phyloP scores from a whole-genome alignment of 345 rosid genomes.

The Pseudoturritis turrita region DNA sequence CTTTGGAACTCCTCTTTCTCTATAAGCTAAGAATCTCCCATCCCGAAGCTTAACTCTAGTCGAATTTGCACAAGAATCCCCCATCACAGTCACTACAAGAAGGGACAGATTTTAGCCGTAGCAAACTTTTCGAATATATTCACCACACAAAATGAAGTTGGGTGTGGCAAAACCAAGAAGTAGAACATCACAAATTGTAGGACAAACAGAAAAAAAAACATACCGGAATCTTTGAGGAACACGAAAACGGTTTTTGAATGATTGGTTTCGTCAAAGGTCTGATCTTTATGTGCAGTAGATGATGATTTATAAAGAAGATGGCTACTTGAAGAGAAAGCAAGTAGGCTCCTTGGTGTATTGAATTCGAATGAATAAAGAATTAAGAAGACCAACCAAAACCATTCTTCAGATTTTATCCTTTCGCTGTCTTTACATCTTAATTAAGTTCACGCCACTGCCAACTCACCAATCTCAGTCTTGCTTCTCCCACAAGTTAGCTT shows the following conservation, averaged over 20 bases:
- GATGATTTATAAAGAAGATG: not conserved
- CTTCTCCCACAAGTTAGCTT: slow-evolving; percentile 10
- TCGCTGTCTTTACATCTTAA: not conserved
- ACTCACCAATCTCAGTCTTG: slow-evolving; percentile 3
- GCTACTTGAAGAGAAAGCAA: slow-evolving; percentile 1
- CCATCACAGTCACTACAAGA: slow-evolving; percentile 14
- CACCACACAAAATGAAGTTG: not conserved
- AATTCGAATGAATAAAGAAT: not conserved
- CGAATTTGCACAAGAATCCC: not conserved
- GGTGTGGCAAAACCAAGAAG: not conserved
- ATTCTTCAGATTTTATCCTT: not conserved
- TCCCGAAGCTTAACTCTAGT: slow-evolving; percentile 60
- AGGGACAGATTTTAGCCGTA: not conserved
- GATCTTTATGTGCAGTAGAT: not conserved
- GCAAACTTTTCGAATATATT: not conserved
- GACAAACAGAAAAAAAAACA: not conserved
- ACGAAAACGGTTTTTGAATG: not conserved
- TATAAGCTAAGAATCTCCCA: slow-evolving; percentile 75
- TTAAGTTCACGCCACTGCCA: slow-evolving; percentile 2
- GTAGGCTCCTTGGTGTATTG: not conserved
- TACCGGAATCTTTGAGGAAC: not conserved
- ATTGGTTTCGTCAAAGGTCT: not conserved
- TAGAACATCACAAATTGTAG: too few relatives aligned
- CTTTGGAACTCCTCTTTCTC: slow-evolving; percentile 68
- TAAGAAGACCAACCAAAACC: not conserved